A percentile compares a stretch with the other conserved stretches of the same genome.
Evolutionary conservation across 2,329 filamentous ascomycete species (phyloP).

Genomic region (Aspergillus oerlinghausenensis): DNA sequence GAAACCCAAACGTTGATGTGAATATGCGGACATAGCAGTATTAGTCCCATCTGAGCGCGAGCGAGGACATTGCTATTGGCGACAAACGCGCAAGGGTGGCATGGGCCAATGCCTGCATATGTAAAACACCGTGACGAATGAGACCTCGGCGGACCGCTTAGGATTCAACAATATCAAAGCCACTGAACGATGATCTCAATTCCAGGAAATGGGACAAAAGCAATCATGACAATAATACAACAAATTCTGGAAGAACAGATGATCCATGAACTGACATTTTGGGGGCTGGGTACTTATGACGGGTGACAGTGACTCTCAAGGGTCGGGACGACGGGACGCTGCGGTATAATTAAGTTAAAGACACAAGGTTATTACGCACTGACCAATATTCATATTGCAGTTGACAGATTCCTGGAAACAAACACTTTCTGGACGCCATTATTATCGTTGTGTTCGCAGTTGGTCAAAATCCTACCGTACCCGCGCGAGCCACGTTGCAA

Average conservation of each 20-base stretch:
- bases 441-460: slow-evolving; percentile 3
- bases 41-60: neutral
- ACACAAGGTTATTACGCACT: neutral
- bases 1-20: neutral
- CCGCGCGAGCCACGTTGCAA: slow-evolving; percentile 16
- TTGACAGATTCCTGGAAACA: neutral
- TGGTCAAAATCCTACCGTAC: slow-evolving; percentile 6
- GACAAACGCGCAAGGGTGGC: slow-evolving; percentile 17
- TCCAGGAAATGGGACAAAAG: neutral
- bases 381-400: neutral
- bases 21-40: neutral
- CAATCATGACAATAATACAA: neutral
- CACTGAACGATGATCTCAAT: neutral
- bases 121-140: slow-evolving; percentile 8
- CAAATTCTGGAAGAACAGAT: neutral
- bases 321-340: neutral
- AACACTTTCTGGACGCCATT: slow-evolving; percentile 1
- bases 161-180: neutral
- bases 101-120: slow-evolving; percentile 8
- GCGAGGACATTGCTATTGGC: slow-evolving; percentile 1
- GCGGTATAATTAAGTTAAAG: neutral
- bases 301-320: neutral
- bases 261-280: neutral
- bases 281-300: neutral
- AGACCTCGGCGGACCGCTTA: neutral